Conservation (phyloP, 805 yeast genomes). For the Debaryomyces prosopidis region DNA sequence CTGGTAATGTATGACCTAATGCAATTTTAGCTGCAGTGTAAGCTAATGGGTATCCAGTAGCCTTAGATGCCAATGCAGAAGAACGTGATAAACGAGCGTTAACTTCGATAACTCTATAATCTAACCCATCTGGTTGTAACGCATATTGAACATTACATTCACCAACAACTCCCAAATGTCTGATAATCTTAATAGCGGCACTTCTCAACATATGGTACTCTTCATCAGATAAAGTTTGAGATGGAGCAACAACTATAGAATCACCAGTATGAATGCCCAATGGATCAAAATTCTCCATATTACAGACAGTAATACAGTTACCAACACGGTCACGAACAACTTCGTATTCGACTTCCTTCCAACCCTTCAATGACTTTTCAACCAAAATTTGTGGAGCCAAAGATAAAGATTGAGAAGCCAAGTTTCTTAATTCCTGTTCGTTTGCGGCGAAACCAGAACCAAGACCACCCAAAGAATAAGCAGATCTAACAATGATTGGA, state of each 20-base stretch:
- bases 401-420: conserved; percentile 86
- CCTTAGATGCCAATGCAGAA: conserved; percentile 96
- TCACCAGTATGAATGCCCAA: conserved; percentile 98
- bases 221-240: conserved; percentile 95
- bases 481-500: conserved; percentile 96
- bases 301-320: conserved; percentile 97
- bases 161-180: conserved; percentile 98
- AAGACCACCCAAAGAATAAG: conserved; percentile 94
- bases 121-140: conserved; percentile 91
- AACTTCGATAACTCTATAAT: conserved; percentile 95
- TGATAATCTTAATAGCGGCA: conserved; percentile 95
- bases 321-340: conserved; percentile 96
- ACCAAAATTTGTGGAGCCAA: conserved; percentile 93
- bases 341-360: conserved; percentile 99
- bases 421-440: conserved; percentile 76
- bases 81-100: conserved; percentile 97
- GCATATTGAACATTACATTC: conserved; percentile 99
- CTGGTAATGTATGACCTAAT: conserved; percentile 90
- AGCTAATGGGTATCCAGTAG: conserved; percentile 98
- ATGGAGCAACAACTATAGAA: conserved; percentile 98
- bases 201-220: conserved; percentile 97
- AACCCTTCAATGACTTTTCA: conserved; percentile 95
- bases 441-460: conserved; percentile 96
- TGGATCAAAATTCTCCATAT: conserved; percentile 99
- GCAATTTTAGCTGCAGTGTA: conserved; percentile 98